These are phyloP conservation scores for Diutina neorugosa DNA, from an alignment of 1,139 yeast species.

Conservation along the genomic window DNA sequence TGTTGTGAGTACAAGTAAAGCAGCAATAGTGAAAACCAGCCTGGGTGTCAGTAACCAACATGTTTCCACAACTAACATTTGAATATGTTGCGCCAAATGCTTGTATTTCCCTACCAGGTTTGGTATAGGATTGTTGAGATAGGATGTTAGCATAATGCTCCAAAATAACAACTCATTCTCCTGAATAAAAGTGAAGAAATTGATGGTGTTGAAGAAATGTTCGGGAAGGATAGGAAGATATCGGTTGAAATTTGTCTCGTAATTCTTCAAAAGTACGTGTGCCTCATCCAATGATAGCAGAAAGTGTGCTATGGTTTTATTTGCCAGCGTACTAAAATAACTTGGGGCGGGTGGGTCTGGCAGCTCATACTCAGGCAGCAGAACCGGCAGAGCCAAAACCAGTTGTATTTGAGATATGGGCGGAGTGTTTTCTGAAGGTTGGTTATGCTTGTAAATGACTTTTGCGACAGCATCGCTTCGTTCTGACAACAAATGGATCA, in stretches of 20 bases:
- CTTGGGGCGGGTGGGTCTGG: background rate
- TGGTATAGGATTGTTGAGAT: conserved; percentile 9
- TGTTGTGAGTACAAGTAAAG: conserved; percentile 31
- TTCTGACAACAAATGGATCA: background rate
- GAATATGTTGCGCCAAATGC: conserved; percentile 21
- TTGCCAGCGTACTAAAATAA: background rate
- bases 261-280: background rate
- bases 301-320: background rate
- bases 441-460: background rate
- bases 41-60: conserved; percentile 38
- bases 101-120: conserved; percentile 13
- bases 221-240: conserved; percentile 32
- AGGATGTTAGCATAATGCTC: conserved; percentile 28
- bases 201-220: conserved; percentile 18
- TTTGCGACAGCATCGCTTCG: background rate
- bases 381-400: conserved; percentile 1
- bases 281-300: background rate
- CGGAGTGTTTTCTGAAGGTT: background rate
- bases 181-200: conserved; percentile 10
- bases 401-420: conserved; percentile 1
- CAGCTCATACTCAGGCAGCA: conserved; percentile 3
- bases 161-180: conserved; percentile 31
- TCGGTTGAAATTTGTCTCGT: conserved; percentile 16
- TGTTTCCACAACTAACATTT: conserved; percentile 27
- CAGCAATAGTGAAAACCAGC: conserved; percentile 27